phyloP scores from a whole-genome alignment of 169 alveolate species.

The Cryptosporidium bovis region DNA sequence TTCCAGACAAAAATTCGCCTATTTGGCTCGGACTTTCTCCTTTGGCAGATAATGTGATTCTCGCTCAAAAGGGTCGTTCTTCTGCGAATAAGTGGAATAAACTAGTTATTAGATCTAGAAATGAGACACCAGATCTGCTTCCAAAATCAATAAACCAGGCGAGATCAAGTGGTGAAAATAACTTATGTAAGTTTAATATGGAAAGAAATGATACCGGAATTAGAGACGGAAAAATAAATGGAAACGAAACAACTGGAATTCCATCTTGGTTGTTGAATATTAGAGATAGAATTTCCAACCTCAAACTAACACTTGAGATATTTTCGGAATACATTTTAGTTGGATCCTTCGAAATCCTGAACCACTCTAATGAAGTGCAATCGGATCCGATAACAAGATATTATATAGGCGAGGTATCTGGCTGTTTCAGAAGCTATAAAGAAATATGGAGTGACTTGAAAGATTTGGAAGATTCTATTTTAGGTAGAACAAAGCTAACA shows the following conservation, averaged over 20 bases:
- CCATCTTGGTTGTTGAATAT: slow-evolving; percentile 47
- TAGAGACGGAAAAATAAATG: background rate
- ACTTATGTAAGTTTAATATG: background rate
- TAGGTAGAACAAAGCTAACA: slow-evolving; percentile 17
- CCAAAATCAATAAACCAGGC: background rate
- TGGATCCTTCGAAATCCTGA: background rate
- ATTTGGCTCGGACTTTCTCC: slow-evolving; percentile 64
- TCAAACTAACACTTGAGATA: background rate
- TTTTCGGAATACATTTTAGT: slow-evolving; percentile 14
- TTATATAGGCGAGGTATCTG: slow-evolving; percentile 14
- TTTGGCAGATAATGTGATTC: slow-evolving; percentile 46
- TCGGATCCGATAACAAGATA: slow-evolving; percentile 16
- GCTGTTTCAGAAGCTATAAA: slow-evolving; percentile 13
- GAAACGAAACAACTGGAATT: slow-evolving; percentile 23
- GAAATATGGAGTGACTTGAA: slow-evolving; percentile 40
- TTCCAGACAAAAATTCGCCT: slow-evolving; percentile 34
- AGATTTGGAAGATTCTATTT: background rate
- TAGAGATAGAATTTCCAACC: background rate
- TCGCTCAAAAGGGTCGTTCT: slow-evolving; percentile 42
- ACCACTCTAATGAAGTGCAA: background rate
- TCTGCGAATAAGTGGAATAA: slow-evolving; percentile 21
- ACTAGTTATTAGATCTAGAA: slow-evolving; percentile 28
- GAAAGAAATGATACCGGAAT: background rate
- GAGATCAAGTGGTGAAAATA: background rate
- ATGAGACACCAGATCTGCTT: slow-evolving; percentile 51